A percentile compares a stretch with the other conserved stretches of the same genome.
These are phyloP conservation scores for Saksenaea oblongispora DNA, from an alignment of 371 early-diverging fungal genomes.

Conservation along the genomic window DNA sequence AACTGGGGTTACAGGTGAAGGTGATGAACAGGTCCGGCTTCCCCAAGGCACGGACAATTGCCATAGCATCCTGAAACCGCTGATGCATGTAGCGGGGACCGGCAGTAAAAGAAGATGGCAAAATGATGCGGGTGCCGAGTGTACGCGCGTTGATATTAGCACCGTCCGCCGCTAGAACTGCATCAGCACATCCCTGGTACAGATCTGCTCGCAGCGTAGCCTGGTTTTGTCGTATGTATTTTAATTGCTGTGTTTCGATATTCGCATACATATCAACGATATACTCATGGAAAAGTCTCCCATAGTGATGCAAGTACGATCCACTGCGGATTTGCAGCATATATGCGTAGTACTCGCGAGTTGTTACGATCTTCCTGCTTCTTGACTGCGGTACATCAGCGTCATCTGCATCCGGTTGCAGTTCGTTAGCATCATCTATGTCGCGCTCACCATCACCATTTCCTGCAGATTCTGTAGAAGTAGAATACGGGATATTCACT, in stretches of 20 bases:
- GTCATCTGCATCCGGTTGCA: too few relatives aligned
- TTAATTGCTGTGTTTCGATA: conserved; percentile 12
- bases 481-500: too few relatives aligned
- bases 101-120: conserved; percentile 28
- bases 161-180: conserved; percentile 3
- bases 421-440: too few relatives aligned
- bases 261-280: conserved; percentile 23
- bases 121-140: conserved; percentile 14
- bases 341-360: too few relatives aligned
- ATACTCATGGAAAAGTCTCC: conserved; percentile 18
- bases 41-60: conserved; percentile 20
- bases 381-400: too few relatives aligned
- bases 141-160: conserved; percentile 4
- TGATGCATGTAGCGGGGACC: conserved; percentile 25
- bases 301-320: conserved; percentile 14
- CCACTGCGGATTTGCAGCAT: too few relatives aligned
- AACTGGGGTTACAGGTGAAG: conserved; percentile 38
- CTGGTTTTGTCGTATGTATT: conserved; percentile 15
- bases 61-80: conserved; percentile 31
- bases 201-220: conserved; percentile 5
- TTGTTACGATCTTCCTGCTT: too few relatives aligned
- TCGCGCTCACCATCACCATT: too few relatives aligned
- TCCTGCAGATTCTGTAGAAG: too few relatives aligned
- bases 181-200: conserved; percentile 10
- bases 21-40: conserved; percentile 43